Base-by-base conservation (phyloP, 139 green algal genomes). In the Penium margaritaceum region DNA sequence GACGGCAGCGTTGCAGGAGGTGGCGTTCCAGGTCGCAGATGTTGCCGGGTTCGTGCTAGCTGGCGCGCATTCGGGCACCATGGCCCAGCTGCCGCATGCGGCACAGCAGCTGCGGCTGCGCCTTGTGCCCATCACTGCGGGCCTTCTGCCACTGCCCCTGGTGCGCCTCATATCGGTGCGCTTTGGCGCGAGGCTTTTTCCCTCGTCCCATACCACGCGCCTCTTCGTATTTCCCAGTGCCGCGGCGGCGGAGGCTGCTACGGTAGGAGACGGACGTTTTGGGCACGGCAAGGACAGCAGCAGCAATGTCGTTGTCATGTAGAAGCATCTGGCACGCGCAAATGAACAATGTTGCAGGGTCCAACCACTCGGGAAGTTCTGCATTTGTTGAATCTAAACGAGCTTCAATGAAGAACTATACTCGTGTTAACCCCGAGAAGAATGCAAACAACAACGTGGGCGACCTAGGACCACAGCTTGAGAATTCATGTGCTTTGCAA, bases 211-310 rank as follows among this genome's bases (percentile, higher is more conserved):
- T n/a, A 79, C 21, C 65, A 30, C 39, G 6, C 35, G 39, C 24
- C 32, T 79, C 5, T 79, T 75, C 33, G 72, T 79, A 12, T 75
- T 46, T 47, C 72, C 72, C 38, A 70, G 51, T 75, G 24, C 44
- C 1, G 19, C 61, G 24, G 34, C 61, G 19, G 44, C 19, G 54
- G 12, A 12, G 21, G 54, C 54, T 37, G 54, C 27, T 33, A n/a
- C 24, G n/a, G n/a, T n/a, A n/a, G n/a, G n/a, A n/a, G n/a, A n/a
- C n/a, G n/a, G n/a, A n/a, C n/a, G n/a, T n/a, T n/a, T n/a, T n/a
- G n/a, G n/a, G n/a, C n/a, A n/a, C n/a, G n/a, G n/a, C n/a, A n/a
- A n/a, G n/a, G n/a, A n/a, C n/a, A n/a, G n/a, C n/a, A n/a, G n/a
- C n/a, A n/a, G n/a, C n/a, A n/a, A n/a, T n/a, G n/a, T n/a, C n/a